Evolutionary conservation across 495 filamentous ascomycete genomes (phyloP).

Genomic region (Penicillium paxilli): DNA sequence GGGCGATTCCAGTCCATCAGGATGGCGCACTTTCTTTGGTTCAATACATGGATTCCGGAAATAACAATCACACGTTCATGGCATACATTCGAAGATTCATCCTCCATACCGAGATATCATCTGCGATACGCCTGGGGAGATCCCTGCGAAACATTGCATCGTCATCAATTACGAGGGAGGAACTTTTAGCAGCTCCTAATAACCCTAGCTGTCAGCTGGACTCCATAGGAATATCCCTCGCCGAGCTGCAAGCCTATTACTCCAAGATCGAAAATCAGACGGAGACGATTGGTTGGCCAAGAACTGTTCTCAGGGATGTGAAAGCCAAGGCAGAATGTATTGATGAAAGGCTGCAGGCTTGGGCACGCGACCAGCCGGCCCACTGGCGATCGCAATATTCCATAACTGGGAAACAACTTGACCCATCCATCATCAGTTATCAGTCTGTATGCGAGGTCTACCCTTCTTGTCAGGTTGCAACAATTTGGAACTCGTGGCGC

Average conservation of each 20-base stretch:
- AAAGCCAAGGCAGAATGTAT: constrained; percentile 8
- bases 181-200: neutral
- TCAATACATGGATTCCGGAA: neutral
- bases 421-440: constrained; percentile 13
- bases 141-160: neutral
- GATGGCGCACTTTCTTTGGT: constrained; percentile 15
- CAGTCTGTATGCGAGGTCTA: constrained; percentile 14
- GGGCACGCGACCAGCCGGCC: constrained; percentile 5
- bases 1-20: too few species aligned
- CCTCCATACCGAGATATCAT: constrained; percentile 4
- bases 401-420: constrained; percentile 11
- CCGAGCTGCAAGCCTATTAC: constrained; percentile 8
- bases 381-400: constrained; percentile 8
- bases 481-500: constrained; percentile 19
- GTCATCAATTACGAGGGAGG: constrained; percentile 2
- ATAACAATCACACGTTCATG: neutral
- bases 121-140: constrained; percentile 5
- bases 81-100: constrained; percentile 2
- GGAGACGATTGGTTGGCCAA: too few species aligned
- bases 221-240: too few species aligned
- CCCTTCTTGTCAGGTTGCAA: constrained; percentile 12
- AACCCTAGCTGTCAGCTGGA: too few species aligned
- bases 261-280: too few species aligned
- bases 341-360: constrained; percentile 5
- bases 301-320: constrained; percentile 1